Evolutionary conservation across 331 rosid species (phyloP), one percentile per base, ranked within the genome.

Genomic region (Rhamnella rubrinervis): DNA sequence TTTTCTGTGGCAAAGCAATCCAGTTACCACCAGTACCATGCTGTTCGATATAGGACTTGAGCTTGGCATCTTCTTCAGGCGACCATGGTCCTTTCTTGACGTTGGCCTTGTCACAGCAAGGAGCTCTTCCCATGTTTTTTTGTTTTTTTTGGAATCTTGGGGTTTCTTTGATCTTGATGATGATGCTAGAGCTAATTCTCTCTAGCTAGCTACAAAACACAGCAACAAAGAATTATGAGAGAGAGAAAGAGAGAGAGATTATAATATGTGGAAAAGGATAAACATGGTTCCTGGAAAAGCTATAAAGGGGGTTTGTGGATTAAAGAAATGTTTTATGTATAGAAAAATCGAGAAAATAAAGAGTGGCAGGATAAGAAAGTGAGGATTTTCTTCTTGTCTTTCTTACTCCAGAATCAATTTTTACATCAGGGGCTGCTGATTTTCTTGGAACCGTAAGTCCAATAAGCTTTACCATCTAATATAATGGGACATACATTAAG

Each of bases 31-130:
- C 90, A 47, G 97, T 92, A 38, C 96, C 97, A 19, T 89, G 87
- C 38, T 87, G 37, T 20, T 92, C 93, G 73, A 92, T 92, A 73
- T 87, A 87, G 26, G 97, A 89, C 78, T 92, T 92, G 86, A 92
- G 97, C 71, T 89, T 92, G 60, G 87, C 50, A 40, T 92, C 97
- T 89, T 92, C 97, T 77, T 92, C 96, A 6, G 96, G 85, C 0
- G 97, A 89, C 97, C 97, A 92, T 40, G 97, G 97, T 0, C 97
- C 97, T 85, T 80, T 92, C 93, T 92, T 92, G 68, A 92, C 97
- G 85, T 89, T 92, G 73, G 97, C 93, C 80, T 92, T 92, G 85
- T 92, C 97, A 66, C 97, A 92, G 75, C 97, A 92, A 80, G 97
- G 97, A 80, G 97, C 97, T 74, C 97, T 89, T 23, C 97, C 96